Evolutionary conservation across 768 basidiomycete genomes (phyloP), one percentile per base, ranked within the genome.

Genomic region (Naematelia encephala): DNA sequence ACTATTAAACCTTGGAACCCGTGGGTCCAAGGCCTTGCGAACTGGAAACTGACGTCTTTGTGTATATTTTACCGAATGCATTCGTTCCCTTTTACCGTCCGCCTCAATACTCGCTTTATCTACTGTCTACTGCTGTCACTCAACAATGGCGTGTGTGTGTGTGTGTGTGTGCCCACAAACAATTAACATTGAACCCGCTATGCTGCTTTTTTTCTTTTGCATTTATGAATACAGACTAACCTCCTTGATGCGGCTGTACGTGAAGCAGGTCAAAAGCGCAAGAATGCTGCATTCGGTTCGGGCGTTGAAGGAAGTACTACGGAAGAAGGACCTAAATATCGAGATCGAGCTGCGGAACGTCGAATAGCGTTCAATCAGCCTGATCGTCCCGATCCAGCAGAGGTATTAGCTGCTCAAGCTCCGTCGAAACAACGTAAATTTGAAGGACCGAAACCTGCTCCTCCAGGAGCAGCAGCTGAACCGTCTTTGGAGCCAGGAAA

Each of bases 281-380:
- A 91, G 13, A 75, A 86, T 22, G 89, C 90, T 4, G 84, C 83
- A 21, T 23, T 19, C 49, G 19, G 16, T 5, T 25, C n/a, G 1
- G 29, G 49, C 28, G 34, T 8, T 16, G 16, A 39, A 8, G 34
- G 34, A 8, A 39, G 34, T 39, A 14, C 21, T 14, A 23, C 34
- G 46, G 51, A 23, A 89, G 90, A 72, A 82, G 82, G 65, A 23
- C 73, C 90, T 1, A 91, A 91, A 74, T 98, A 99, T 78, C 86
- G 93, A 34, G 96, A 99, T 76, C 87, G 96, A 23, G 96, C 96
- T 1, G 88, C 87, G 0, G 93, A 96, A 73, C 86, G 96, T 13
- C 84, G 96, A 19, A 84, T 85, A 50, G 84, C 91, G 72, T 90
- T 93, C 79, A 90, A 92, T 64, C 93, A 97, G 69, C 91, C 93